Conservation (phyloP, 208 protist species). For the Acanthamoeba rhysodes region DNA sequence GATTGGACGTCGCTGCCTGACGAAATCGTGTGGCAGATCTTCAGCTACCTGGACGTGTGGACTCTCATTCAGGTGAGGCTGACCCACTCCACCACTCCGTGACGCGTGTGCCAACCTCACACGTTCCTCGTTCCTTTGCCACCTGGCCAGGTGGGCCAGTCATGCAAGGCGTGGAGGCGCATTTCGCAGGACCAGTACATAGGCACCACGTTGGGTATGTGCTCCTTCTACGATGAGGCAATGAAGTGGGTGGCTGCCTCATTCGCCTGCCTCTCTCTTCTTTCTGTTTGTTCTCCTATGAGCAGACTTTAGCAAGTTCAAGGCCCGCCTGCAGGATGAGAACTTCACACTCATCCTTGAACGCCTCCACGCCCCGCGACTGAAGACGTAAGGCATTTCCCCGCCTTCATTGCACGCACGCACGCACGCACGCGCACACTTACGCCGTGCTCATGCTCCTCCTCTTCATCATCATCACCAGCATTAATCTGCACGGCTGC, state of each 20-base stretch:
- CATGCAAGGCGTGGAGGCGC: background rate
- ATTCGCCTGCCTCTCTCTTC: too few species aligned
- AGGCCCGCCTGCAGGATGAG: background rate
- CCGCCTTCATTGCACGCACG: background rate
- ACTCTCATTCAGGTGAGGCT: background rate
- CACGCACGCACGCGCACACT: background rate
- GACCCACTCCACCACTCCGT: background rate
- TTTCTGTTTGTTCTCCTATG: too few species aligned
- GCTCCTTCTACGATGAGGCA: too few species aligned
- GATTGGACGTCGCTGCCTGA: slow-evolving; percentile 21
- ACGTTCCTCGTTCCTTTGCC: background rate
- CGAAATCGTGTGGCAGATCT: background rate
- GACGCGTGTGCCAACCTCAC: background rate
- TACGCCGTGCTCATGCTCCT: background rate
- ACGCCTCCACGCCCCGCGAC: background rate
- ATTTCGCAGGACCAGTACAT: background rate
- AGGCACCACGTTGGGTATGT: background rate
- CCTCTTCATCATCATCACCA: background rate
- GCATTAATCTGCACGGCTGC: background rate
- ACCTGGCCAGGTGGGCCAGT: background rate
- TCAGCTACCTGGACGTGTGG: background rate
- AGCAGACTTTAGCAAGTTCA: slow-evolving; percentile 20
- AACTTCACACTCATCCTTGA: background rate
- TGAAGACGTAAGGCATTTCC: background rate
- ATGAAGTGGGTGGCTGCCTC: background rate